Base-by-base conservation (phyloP, 129 eudicot species). In the Tagetes patula region DNA sequence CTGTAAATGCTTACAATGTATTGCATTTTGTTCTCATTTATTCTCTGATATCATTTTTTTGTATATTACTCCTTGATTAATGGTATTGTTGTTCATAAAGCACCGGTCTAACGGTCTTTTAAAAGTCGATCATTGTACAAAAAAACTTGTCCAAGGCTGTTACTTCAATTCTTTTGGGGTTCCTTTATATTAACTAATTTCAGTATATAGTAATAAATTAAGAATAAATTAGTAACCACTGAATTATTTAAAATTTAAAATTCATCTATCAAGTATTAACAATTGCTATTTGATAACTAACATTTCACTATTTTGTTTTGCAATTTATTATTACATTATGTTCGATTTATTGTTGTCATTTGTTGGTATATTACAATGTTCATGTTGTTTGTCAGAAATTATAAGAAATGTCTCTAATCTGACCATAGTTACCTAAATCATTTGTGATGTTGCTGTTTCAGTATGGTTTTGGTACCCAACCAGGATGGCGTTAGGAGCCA, bases 1-100 rank as follows among this genome's bases (percentile, higher is more conserved):
- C 41, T 56, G 73, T 78, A 65, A 71, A 72, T 71, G 69, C 59
- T 76, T 52, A 20, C 27, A 20, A 20, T 20, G 27, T 20, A 52
- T 70, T 77, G 40, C 40, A 59, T 59, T 55, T 20, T 20, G 52
- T n/a, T 59, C 5, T 59, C 65, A 59, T 59, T 33, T 59, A 3
- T 59, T 1, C 27, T 20, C 27, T 59, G n/a, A 59, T 59, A 59
- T 59, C 65, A 59, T 1, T 2, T 32, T 59, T 34, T 59, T 59
- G 65, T 34, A 60, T 55, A 33, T 60, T 60, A 36, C 65, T 60
- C 42, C 41, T 60, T 60, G 20, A 34, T 5, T 60, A 10, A 36
- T 60, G 65, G 33, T 54, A 27, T 27, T 54, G 36, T 33, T 60
- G 42, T 33, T 60, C 42, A 60, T 10, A 10, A 60, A 10, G 65